Evolutionary conservation across 495 filamentous ascomycete genomes (phyloP), one percentile per base, ranked within the genome.

Genomic region (Penicillium paxilli): DNA sequence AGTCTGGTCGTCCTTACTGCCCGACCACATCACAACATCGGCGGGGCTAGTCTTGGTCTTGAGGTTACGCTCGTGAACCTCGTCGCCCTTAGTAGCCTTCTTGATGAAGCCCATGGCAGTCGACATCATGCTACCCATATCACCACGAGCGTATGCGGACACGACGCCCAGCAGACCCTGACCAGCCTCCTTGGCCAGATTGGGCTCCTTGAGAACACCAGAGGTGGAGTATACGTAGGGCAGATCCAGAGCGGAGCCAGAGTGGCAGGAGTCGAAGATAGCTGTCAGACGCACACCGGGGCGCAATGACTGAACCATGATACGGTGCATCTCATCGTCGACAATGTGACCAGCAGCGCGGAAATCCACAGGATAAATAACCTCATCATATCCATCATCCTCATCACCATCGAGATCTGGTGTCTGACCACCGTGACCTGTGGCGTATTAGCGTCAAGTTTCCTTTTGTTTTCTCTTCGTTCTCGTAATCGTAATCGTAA

Each of bases 221-320:
- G 88, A 83, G 20, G 92, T 97, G 56, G 89, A 93, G 81, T 98
- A 98, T 70, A 98, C 88, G 76, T 97, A 98, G 26, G 94, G 94
- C 23, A 98, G 82, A 66, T 98, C 94, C 62, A 98, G 81, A 6
- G 92, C 94, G 7, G 94, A 96, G 58, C 94, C 94, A 3, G 92
- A 96, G 72, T 98, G 94, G 76, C 94, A 98, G n/a, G 92, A 96
- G 74, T 98, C 94, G 77, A 98, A 98, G 69, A 98, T 98, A 38
- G 94, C 94, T 1, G 94, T 98, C 47, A 98, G 78, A 28, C 94
- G 86, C 20, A 96, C 93, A 52, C 94, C 94, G 10, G 89, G 80
- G 58, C 81, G 80, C 12, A 98, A 78, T 8, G 90, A 84, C 40
- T 75, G 76, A 44, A 98, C 94, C 92, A 98, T 95, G 68, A 98